These are phyloP conservation scores for Aspergillus funiculosus DNA, from an alignment of 495 filamentous ascomycete species.

Conservation along the genomic window DNA sequence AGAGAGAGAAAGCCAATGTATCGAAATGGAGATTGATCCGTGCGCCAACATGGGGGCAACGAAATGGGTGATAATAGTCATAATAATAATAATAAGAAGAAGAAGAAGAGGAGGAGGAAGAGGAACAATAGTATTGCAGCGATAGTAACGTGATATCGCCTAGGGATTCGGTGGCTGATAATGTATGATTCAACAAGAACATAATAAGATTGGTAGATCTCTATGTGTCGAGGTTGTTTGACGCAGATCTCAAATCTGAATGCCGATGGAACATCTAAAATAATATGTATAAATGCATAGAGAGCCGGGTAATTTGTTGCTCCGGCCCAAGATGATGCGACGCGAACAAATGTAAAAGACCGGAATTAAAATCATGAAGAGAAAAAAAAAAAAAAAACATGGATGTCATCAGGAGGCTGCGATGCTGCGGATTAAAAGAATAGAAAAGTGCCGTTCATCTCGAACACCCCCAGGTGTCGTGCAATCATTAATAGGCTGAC, in stretches of 20 bases:
- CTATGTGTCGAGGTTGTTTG: not conserved
- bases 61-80: no score
- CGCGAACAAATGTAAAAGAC: not conserved
- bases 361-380: constrained; percentile 1
- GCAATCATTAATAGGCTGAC: constrained; percentile 21
- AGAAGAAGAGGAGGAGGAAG: no score
- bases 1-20: no score
- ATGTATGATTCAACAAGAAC: not conserved
- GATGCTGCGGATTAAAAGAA: not conserved
- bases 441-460: not conserved
- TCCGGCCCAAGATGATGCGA: constrained; percentile 1
- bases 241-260: no score
- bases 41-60: no score
- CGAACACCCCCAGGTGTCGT: constrained; percentile 17
- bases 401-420: no score
- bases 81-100: no score
- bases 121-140: no score
- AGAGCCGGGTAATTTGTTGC: not conserved
- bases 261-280: constrained; percentile 7
- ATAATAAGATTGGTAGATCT: constrained; percentile 1
- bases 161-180: not conserved
- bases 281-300: not conserved
- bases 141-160: no score
- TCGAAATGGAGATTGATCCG: no score
- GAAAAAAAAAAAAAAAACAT: not conserved